Evolutionary conservation across 768 basidiomycete species (phyloP).

Genomic region (Naganishia kalamii): DNA sequence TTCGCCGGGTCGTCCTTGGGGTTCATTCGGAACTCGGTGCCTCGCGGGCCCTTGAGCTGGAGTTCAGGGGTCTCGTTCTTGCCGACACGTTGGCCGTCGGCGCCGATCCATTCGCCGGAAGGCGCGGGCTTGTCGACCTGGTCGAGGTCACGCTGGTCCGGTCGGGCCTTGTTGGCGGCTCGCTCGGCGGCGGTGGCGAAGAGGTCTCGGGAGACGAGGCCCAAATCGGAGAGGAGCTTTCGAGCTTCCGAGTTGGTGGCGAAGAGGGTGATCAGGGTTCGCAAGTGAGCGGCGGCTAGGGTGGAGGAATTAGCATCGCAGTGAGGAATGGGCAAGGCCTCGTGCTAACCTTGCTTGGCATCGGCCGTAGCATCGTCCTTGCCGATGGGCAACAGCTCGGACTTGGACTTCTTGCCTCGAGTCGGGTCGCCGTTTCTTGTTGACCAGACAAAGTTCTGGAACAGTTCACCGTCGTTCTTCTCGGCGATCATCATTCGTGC

Average conservation of each 20-base stretch:
- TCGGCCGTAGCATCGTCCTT: conserved; percentile 58
- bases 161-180: conserved; percentile 63
- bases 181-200: conserved; percentile 68
- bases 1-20: conserved; percentile 52
- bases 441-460: conserved; percentile 82
- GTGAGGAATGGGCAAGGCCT: not conserved
- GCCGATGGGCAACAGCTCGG: conserved; percentile 53
- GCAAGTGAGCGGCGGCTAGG: conserved; percentile 72
- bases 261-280: conserved; percentile 76
- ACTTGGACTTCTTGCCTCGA: conserved; percentile 49
- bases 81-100: conserved; percentile 48
- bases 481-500: conserved; percentile 61
- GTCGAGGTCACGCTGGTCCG: conserved; percentile 58
- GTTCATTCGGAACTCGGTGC: conserved; percentile 51
- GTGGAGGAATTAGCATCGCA: conserved; percentile 26
- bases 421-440: conserved; percentile 51
- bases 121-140: conserved; percentile 66
- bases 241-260: conserved; percentile 87
- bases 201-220: conserved; percentile 60
- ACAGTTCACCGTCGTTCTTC: conserved; percentile 83
- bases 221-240: conserved; percentile 61
- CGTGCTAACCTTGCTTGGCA: conserved; percentile 50
- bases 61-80: conserved; percentile 53
- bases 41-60: conserved; percentile 52
- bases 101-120: conserved; percentile 59